Evolutionary conservation across 106 monocot species (phyloP), one percentile per base, ranked within the genome.

Genomic region (Dendrobium chrysotoxum): DNA sequence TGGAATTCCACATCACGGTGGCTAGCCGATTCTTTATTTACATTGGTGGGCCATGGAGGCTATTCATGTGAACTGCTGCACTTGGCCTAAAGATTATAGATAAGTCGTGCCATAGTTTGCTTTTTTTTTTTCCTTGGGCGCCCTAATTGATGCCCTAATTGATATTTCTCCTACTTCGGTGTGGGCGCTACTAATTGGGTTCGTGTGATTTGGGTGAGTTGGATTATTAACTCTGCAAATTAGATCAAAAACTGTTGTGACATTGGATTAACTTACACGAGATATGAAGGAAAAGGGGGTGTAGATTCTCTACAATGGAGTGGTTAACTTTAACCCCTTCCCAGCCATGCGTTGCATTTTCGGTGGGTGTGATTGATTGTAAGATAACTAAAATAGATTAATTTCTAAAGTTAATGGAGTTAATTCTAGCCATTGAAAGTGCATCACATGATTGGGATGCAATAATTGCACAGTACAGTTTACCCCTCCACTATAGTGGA

Each of bases 1-100:
- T 79, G 44, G 47, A 16, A 75, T 73, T 72, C 39, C 39, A 72
- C 39, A 81, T 45, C 53, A 71, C 35, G 44, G 44, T 9, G 9
- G 44, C 44, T 44, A 44, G 9, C 44, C 47, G 35, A 70, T 64
- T 82, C 13, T 28, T 4, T 25, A 25, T 17, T 10, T 21, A 76
- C 20, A 11, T 72, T 16, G 0, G 61, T 35, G 77, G 77, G 67
- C 17, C 77, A 77, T 77, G 25, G 44, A 18, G 20, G 64, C 15
- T 42, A 65, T 35, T 64, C 21, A 2, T 53, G 38, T 78, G 78
- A 57, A 55, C 7, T n/a, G 35, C 44, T 44, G 67, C 39, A 1
- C 72, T 18, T 35, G 3, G 20, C 16, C 72, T 13, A 72, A 38
- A 72, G 38, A 35, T 72, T 8, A 53, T 53, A 11, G 53, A 17